Conservation (phyloP, 2,329 filamentous ascomycete species). For the Fusarium pininemorale region DNA sequence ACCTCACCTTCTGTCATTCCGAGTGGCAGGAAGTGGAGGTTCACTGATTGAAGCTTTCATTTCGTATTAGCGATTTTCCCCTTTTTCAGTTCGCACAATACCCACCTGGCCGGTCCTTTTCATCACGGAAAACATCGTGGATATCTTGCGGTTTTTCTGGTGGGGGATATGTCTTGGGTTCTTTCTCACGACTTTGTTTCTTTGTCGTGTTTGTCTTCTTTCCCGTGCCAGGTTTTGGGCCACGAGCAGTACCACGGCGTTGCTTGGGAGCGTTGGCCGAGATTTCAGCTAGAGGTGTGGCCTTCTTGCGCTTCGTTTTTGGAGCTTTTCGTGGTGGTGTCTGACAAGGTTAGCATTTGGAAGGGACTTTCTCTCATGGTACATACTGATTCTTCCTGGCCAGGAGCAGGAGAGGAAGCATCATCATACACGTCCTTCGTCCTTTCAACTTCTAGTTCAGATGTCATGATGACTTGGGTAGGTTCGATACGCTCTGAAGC, state of each 20-base stretch:
- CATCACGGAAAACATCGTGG: slow-evolving; percentile 47
- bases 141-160: slow-evolving; percentile 32
- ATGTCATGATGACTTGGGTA: slow-evolving; percentile 70
- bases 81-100: neutral
- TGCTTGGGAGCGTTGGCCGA: slow-evolving; percentile 48
- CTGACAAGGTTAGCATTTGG: slow-evolving; percentile 14
- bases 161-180: slow-evolving; percentile 7
- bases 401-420: slow-evolving; percentile 59
- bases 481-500: slow-evolving; percentile 72
- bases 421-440: slow-evolving; percentile 69
- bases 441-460: slow-evolving; percentile 60
- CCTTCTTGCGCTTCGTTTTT: slow-evolving; percentile 46
- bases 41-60: slow-evolving; percentile 38
- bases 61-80: slow-evolving; percentile 23
- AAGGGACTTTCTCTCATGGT: neutral
- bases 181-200: slow-evolving; percentile 25
- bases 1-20: slow-evolving; percentile 41
- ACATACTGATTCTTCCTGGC: slow-evolving; percentile 56
- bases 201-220: slow-evolving; percentile 33
- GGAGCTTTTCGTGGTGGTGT: slow-evolving; percentile 46
- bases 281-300: slow-evolving; percentile 47
- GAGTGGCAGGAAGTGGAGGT: slow-evolving; percentile 31
- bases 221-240: slow-evolving; percentile 14
- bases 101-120: slow-evolving; percentile 42
- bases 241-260: slow-evolving; percentile 36